Evolutionary conservation across 2,329 filamentous ascomycete species (phyloP).

Genomic region (Pleurostoma richardsiae): DNA sequence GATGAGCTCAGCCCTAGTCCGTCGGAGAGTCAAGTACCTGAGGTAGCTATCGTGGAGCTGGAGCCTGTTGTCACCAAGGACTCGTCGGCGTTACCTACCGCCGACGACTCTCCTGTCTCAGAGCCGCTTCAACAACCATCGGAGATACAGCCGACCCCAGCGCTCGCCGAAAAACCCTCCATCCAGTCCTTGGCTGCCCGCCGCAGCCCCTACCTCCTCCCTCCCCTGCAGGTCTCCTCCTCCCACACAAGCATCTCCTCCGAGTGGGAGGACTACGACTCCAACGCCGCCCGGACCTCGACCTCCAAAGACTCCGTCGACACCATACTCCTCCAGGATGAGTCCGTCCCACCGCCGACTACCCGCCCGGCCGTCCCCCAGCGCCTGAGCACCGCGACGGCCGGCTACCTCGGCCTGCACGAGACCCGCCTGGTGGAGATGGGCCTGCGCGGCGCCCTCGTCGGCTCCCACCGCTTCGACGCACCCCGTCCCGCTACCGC

Average conservation of each 20-base stretch:
- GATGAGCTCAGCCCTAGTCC: no score
- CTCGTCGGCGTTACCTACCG: no score
- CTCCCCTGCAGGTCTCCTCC: slow-evolving; percentile 1
- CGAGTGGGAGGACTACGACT: slow-evolving; percentile 13
- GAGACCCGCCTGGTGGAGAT: slow-evolving; percentile 17
- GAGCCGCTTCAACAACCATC: neutral
- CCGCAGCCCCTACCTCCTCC: neutral
- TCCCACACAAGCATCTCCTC: slow-evolving; percentile 4
- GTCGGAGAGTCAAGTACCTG: no score
- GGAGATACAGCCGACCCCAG: neutral
- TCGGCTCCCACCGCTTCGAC: slow-evolving; percentile 15
- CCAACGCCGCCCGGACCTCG: slow-evolving; percentile 2
- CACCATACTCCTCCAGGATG: slow-evolving; percentile 3
- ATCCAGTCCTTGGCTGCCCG: neutral
- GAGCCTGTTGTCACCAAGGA: no score
- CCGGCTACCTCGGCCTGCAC: slow-evolving; percentile 22
- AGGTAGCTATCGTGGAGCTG: no score
- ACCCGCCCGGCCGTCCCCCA: neutral
- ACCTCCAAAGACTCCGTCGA: slow-evolving; percentile 7
- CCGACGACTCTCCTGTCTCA: no score
- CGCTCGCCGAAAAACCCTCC: neutral
- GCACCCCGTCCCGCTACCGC: neutral
- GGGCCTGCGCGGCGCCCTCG: slow-evolving; percentile 21
- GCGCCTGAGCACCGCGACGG: slow-evolving; percentile 16
- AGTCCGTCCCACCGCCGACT: neutral